phyloP scores from a whole-genome alignment of 345 rosid species.

The Geranium rotundifolium region DNA sequence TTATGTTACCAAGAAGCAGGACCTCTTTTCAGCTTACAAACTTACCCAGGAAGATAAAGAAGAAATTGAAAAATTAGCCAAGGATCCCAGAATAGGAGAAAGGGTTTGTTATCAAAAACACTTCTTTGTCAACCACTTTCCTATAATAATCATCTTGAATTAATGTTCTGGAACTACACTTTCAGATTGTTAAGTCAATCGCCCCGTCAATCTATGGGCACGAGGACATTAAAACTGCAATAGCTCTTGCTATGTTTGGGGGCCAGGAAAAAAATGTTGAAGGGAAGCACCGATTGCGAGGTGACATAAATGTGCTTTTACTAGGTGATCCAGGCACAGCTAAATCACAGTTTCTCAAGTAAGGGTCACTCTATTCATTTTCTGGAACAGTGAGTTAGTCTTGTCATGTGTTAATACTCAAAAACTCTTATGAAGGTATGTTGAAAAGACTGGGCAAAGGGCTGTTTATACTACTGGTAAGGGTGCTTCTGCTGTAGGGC shows the following conservation, averaged over 20 bases:
- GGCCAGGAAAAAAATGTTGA: conserved; percentile 92
- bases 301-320: conserved; percentile 89
- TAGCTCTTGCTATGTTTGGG: conserved; percentile 95
- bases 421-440: conserved; percentile 45
- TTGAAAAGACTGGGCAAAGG: conserved; percentile 97
- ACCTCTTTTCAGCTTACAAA: conserved; percentile 91
- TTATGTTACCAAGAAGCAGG: conserved; percentile 84
- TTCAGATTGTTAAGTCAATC: conserved; percentile 83
- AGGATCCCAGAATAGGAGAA: conserved; percentile 87
- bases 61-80: conserved; percentile 77
- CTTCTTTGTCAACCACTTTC: conserved; percentile 1
- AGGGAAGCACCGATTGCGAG: conserved; percentile 87
- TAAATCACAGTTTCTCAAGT: conserved; percentile 96
- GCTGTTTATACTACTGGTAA: conserved; percentile 98
- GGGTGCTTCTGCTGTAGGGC: conserved; percentile 98
- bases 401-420: background rate
- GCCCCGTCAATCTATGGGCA: conserved; percentile 98
- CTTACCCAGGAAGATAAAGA: conserved; percentile 92
- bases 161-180: conserved; percentile 8
- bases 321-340: conserved; percentile 98
- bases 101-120: conserved; percentile 38
- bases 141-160: background rate
- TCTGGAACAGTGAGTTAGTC: background rate
- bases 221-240: conserved; percentile 92
- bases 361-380: conserved; percentile 12